Conservation (phyloP, 73 alveolate species). For the Uronychia setigera region DNA sequence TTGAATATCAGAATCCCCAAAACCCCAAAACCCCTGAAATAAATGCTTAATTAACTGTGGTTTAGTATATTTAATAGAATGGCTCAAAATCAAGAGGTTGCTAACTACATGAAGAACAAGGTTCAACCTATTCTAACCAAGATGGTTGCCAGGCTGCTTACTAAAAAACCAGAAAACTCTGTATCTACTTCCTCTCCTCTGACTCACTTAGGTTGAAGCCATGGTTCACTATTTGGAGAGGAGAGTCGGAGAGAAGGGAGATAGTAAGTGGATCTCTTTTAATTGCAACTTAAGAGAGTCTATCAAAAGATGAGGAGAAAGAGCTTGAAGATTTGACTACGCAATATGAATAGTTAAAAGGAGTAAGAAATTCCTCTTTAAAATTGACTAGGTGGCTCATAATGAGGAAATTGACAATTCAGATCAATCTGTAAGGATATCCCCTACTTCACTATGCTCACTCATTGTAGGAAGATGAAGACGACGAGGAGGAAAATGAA, state of each 20-base stretch:
- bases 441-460: background rate
- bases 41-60: no score
- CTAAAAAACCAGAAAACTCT: slow-evolving; percentile 70
- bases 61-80: no score
- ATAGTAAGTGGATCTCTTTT: background rate
- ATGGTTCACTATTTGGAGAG: background rate
- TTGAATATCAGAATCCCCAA: slow-evolving; percentile 52
- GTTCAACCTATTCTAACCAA: slow-evolving; percentile 37
- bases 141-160: slow-evolving; percentile 50
- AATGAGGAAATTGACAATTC: background rate
- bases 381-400: background rate
- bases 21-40: no score
- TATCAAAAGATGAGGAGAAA: background rate
- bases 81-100: no score
- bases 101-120: background rate
- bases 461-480: slow-evolving; percentile 60
- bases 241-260: background rate
- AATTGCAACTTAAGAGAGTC: background rate
- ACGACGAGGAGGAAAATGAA: slow-evolving; percentile 37
- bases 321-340: background rate
- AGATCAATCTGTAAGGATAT: slow-evolving; percentile 13
- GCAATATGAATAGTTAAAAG: background rate
- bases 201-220: background rate
- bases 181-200: slow-evolving; percentile 29
- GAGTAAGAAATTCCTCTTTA: background rate